phyloP scores from a whole-genome alignment of 306 rosid species.

The Casuarina equisetifolia region DNA sequence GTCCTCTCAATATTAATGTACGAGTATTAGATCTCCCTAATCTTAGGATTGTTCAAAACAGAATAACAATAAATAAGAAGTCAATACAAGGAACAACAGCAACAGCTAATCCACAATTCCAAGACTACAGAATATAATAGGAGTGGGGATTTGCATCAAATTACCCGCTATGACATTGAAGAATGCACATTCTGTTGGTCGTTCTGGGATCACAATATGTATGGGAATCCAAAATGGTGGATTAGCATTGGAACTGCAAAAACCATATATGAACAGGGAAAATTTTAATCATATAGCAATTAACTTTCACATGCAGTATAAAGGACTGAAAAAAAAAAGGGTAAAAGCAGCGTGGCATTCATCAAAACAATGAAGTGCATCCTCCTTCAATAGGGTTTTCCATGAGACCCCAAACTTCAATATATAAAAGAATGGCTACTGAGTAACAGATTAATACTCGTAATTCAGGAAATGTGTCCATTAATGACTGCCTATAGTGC shows the following conservation, averaged over 20 bases:
- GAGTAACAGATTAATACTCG: background rate
- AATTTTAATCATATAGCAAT: slow-evolving; percentile 13
- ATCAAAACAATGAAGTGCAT: background rate
- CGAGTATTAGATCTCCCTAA: background rate
- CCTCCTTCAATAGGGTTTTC: too few species aligned
- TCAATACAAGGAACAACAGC: slow-evolving; percentile 1
- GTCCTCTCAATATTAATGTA: background rate
- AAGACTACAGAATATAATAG: slow-evolving; percentile 8
- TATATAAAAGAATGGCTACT: background rate
- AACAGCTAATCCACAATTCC: slow-evolving; percentile 14
- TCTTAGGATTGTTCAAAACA: background rate
- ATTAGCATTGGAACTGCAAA: slow-evolving; percentile 65
- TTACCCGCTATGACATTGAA: slow-evolving; percentile 92
- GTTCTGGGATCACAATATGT: slow-evolving; percentile 88
- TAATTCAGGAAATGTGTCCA: background rate
- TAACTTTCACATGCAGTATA: background rate
- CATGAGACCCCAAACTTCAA: background rate
- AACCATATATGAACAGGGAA: background rate
- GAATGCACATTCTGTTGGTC: slow-evolving; percentile 90
- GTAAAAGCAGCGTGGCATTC: too few species aligned
- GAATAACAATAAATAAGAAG: background rate
- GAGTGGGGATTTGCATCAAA: slow-evolving; percentile 27
- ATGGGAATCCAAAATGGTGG: slow-evolving; percentile 97
- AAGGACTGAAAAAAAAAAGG: background rate
- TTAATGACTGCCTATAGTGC: background rate